Base-by-base conservation (phyloP, 129 eudicot species). In the Flaveria sonorensis region DNA sequence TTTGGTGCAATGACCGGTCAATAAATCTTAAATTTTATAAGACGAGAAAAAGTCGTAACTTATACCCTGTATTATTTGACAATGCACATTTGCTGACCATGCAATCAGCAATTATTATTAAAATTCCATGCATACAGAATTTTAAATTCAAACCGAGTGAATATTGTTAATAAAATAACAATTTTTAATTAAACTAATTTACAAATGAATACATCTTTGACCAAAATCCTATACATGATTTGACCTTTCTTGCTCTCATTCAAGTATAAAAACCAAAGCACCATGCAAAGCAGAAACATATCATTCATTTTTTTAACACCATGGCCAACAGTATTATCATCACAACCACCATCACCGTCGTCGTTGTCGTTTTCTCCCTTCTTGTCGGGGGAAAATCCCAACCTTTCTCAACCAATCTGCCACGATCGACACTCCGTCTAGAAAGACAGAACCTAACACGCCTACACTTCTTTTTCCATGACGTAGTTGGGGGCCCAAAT, bases 391-490 rank as follows among this genome's bases (percentile, higher is more conserved):
- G 83, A 73, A 80, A 80, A 42, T 66, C 83, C 10, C 70, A 66
- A 73, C 18, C 47, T 45, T 73, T 80, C 21, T 73, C 83, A 2
- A 80, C 79, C 23, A 80, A 6, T 50, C 73, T 80, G 75, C 69
- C 79, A 65, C 74, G 53, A 48, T 7, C 45, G 2, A 53, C 77
- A 6, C 61, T 80, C 15, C 79, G 70, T 11, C 64, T 52, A 14
- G 40, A 72, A 30, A 68, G 36, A 20, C 52, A 73, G 14, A 80
- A 66, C 26, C 53, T 80, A 65, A 80, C 78, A 56, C 83, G 52
- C 39, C 75, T 73, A 51, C 80, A 80, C 47, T 80, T 81, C 71
- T 80, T 73, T 75, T 73, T 80, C 79, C 80, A 80, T 36, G 84
- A 80, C 51, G 48, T 74, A 1, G 63, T 80, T 13, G 59, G 51